Evolutionary conservation across 2,329 filamentous ascomycete genomes (phyloP).

Genomic region (Neofusicoccum kwambonambiense): DNA sequence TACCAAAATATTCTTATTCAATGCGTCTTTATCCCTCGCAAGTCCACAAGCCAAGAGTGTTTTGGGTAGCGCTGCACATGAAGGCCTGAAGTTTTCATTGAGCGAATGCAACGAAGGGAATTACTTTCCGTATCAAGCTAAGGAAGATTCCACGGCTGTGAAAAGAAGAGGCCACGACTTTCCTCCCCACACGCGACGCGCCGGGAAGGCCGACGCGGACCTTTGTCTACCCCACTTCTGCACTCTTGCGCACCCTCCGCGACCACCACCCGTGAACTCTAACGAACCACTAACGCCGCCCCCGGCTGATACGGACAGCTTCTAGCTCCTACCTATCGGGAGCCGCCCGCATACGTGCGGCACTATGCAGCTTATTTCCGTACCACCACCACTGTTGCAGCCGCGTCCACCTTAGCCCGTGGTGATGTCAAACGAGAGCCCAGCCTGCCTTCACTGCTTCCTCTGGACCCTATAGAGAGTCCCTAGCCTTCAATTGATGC

Average conservation of each 20-base stretch:
- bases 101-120: no score
- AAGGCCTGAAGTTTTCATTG: no score
- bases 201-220: background rate
- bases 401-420: conserved; percentile 1
- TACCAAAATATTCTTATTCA: background rate
- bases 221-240: conserved; percentile 25
- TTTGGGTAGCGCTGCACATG: no score
- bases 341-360: background rate
- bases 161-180: background rate
- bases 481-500: background rate
- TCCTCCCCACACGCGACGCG: background rate
- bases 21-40: no score
- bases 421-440: background rate
- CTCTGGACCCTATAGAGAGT: background rate
- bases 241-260: conserved; percentile 13
- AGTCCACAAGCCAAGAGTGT: no score
- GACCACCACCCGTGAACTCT: conserved; percentile 7
- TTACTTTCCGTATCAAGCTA: no score
- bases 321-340: background rate
- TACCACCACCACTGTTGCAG: conserved; percentile 5
- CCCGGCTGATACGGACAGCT: background rate
- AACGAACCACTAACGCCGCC: background rate
- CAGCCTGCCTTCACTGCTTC: background rate
- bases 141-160: background rate
- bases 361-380: background rate